Evolutionary conservation across 2,329 filamentous ascomycete genomes (phyloP).

Genomic region (Talaromyces rugulosus): DNA sequence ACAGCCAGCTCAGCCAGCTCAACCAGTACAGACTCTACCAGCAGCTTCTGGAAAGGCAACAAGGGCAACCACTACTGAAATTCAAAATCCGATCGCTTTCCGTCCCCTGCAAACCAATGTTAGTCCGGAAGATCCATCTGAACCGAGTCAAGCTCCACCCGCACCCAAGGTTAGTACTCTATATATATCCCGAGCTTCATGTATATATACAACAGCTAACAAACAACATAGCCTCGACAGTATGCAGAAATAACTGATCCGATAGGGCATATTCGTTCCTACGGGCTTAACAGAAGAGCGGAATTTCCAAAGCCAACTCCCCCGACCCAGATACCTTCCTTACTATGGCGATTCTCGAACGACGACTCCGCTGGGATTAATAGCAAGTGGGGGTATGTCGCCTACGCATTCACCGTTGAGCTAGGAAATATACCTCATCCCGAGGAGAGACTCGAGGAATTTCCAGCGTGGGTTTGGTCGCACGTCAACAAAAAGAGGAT

Average conservation of each 20-base stretch:
- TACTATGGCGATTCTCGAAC: conserved; percentile 33
- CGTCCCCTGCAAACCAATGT: neutral
- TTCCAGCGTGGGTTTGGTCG: conserved; percentile 17
- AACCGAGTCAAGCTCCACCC: neutral
- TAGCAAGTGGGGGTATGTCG: conserved; percentile 17
- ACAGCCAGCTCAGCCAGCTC: neutral
- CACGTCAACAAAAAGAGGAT: conserved; percentile 22
- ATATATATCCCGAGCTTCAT: neutral
- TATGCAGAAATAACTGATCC: neutral
- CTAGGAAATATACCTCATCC: conserved; percentile 13
- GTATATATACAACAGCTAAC: neutral
- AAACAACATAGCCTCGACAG: neutral
- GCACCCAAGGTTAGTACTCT: neutral
- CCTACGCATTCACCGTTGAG: conserved; percentile 21
- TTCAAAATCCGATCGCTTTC: neutral
- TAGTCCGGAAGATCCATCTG: neutral
- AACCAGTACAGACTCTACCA: neutral
- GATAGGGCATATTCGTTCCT: neutral
- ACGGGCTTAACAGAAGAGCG: conserved; percentile 2
- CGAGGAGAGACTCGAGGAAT: conserved; percentile 13
- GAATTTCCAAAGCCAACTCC: neutral
- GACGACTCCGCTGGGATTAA: conserved; percentile 29
- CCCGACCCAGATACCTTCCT: conserved; percentile 17
- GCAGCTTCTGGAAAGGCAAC: neutral
- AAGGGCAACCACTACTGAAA: neutral